Conservation (phyloP, 2,329 filamentous ascomycete species). For the Dothiorella sarmentorum region DNA sequence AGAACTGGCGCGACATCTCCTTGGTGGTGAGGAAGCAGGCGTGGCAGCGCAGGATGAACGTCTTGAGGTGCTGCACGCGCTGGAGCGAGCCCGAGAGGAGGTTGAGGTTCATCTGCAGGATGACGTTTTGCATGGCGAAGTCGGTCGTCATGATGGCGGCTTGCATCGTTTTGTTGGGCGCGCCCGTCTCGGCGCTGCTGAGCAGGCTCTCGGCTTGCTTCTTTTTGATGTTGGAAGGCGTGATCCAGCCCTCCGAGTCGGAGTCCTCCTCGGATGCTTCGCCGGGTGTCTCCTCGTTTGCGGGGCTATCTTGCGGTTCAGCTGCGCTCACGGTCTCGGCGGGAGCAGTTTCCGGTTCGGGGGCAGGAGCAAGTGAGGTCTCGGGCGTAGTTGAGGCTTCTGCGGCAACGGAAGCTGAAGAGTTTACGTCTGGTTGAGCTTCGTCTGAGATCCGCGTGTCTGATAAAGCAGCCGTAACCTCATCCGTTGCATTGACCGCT, state of each 20-base stretch:
- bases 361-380: neutral
- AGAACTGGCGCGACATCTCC: slow-evolving; percentile 88
- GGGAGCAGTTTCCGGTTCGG: neutral
- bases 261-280: slow-evolving; percentile 16
- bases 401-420: neutral
- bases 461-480: slow-evolving; percentile 1
- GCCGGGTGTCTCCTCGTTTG: neutral
- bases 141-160: slow-evolving; percentile 92
- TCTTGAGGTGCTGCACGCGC: slow-evolving; percentile 80
- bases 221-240: slow-evolving; percentile 84
- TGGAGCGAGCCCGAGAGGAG: slow-evolving; percentile 75
- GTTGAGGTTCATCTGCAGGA: slow-evolving; percentile 90
- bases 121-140: slow-evolving; percentile 96
- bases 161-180: slow-evolving; percentile 66
- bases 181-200: slow-evolving; percentile 39
- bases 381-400: neutral
- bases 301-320: neutral
- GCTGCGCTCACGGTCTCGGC: neutral
- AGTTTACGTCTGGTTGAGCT: neutral
- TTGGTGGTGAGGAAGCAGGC: slow-evolving; percentile 71
- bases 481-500: neutral
- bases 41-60: slow-evolving; percentile 89
- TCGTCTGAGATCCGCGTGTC: slow-evolving; percentile 1
- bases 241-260: slow-evolving; percentile 79
- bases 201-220: slow-evolving; percentile 66